A percentile compares a stretch with the other conserved stretches of the same genome.
Evolutionary conservation across 306 rosid species (phyloP).

Genomic region (Elaeagnus macrophylla): DNA sequence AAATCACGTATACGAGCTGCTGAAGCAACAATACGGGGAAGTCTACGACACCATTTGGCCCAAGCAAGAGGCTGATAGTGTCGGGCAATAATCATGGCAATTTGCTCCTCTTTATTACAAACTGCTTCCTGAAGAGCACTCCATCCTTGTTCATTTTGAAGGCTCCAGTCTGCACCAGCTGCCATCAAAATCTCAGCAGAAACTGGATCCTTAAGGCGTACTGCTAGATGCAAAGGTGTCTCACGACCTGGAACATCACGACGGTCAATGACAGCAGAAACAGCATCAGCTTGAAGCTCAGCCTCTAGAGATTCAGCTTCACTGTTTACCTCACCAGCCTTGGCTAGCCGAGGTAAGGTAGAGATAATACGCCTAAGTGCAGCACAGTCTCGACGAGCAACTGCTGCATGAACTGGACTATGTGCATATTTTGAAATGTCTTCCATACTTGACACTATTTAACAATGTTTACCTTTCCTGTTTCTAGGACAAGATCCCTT

Average conservation of each 20-base stretch:
- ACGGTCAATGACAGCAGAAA: slow-evolving; percentile 62
- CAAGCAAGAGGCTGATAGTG: slow-evolving; percentile 91
- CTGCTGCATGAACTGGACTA: slow-evolving; percentile 85
- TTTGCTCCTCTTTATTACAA: slow-evolving; percentile 80
- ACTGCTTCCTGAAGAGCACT: slow-evolving; percentile 98
- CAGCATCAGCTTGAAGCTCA: slow-evolving; percentile 70
- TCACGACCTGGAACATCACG: slow-evolving; percentile 98
- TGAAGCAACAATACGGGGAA: slow-evolving; percentile 91
- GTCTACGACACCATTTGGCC: slow-evolving; percentile 99
- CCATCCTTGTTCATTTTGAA: slow-evolving; percentile 96
- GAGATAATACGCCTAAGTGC: slow-evolving; percentile 53
- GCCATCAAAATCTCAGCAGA: slow-evolving; percentile 94
- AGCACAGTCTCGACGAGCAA: slow-evolving; percentile 63
- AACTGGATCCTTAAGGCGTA: slow-evolving; percentile 66
- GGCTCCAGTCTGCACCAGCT: slow-evolving; percentile 96
- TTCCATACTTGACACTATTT: slow-evolving; percentile 44
- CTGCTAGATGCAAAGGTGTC: slow-evolving; percentile 96
- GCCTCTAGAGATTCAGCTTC: slow-evolving; percentile 82
- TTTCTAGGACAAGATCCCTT: slow-evolving; percentile 30
- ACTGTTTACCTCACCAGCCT: slow-evolving; percentile 68
- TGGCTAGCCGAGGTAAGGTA: slow-evolving; percentile 63
- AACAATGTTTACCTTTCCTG: slow-evolving; percentile 25
- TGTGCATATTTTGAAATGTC: slow-evolving; percentile 65
- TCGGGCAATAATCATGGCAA: slow-evolving; percentile 85
- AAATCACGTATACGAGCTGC: slow-evolving; percentile 89